Base-by-base conservation (phyloP, 108 stramenopile genomes). In the Heterococcus sp. region DNA sequence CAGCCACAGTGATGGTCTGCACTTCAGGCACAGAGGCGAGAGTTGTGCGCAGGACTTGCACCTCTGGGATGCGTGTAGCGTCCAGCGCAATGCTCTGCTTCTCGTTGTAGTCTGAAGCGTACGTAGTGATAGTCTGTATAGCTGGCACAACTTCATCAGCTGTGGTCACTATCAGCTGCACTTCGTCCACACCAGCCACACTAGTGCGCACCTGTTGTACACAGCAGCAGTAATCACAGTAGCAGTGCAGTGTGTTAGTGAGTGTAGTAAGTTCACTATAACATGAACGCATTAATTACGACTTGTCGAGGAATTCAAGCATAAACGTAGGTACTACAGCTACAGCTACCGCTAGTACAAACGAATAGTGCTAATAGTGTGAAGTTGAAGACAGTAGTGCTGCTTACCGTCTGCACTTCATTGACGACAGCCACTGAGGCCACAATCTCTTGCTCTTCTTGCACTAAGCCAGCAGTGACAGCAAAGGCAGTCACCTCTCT, bases 161-260 rank as follows among this genome's bases (percentile, higher is more conserved):
- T n/a, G 89, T 88, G n/a, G 92, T 92, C 2, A 92, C 84, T 21
- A 93, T 81, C 66, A 89, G 88, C 74, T 93, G 93, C 0, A 93
- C 83, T 38, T 94, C 94, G 82, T 94, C 93, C 8, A 92, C 89
- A 27, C 93, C 92, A 8, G 77, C 76, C 4, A 93, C 91, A 64
- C 71, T 5, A 14, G 46, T 58, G 21, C 14, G 8, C 46, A 58
- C 46, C 46, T 58, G 46, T 21, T 14, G 46, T 21, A 58, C n/a
- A n/a, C n/a, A n/a, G n/a, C n/a, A n/a, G n/a, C n/a, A n/a, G n/a
- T n/a, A n/a, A n/a, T n/a, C n/a, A n/a, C n/a, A n/a, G n/a, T n/a
- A n/a, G n/a, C n/a, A n/a, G n/a, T n/a, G n/a, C n/a, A n/a, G n/a
- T n/a, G n/a, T n/a, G n/a, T n/a, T n/a, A n/a, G n/a, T n/a, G n/a